These are phyloP conservation scores for Penicillium sp. DNA, from an alignment of 2,329 filamentous ascomycete genomes.

Conservation along the genomic window DNA sequence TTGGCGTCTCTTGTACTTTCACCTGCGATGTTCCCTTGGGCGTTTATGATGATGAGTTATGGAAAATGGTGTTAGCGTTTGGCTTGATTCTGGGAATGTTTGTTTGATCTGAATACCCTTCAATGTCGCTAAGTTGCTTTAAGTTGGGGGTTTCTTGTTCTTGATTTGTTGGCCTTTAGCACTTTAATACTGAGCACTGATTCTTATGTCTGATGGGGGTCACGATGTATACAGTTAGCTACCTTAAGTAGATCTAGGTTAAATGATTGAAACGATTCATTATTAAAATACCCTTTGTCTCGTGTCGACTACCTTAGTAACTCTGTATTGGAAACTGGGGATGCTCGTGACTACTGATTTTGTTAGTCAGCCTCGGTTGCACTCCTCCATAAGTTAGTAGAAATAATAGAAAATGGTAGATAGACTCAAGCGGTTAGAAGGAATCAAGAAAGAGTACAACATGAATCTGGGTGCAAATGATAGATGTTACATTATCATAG, in stretches of 20 bases:
- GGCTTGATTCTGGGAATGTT: not conserved
- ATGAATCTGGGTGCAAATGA: too few species aligned
- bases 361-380: too few species aligned
- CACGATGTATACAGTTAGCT: constrained; percentile 13
- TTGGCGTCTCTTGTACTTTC: constrained; percentile 8
- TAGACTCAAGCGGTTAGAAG: too few species aligned
- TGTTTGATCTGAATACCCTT: constrained; percentile 12
- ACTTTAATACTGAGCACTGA: constrained; percentile 5
- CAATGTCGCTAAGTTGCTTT: constrained; percentile 2
- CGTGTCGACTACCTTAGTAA: too few species aligned
- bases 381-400: too few species aligned
- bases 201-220: constrained; percentile 12
- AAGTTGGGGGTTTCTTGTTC: not conserved
- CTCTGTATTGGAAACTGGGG: too few species aligned
- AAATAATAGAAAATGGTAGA: too few species aligned
- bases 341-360: too few species aligned
- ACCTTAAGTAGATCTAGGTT: not conserved
- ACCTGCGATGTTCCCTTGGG: constrained; percentile 2
- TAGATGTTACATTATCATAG: too few species aligned
- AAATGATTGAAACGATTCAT: constrained; percentile 12
- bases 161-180: constrained; percentile 2
- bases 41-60: constrained; percentile 8
- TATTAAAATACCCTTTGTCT: not conserved
- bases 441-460: too few species aligned
- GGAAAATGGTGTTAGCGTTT: constrained; percentile 4